Evolutionary conservation across 2,329 filamentous ascomycete genomes (phyloP).

Genomic region (Calonectria leucothoes): DNA sequence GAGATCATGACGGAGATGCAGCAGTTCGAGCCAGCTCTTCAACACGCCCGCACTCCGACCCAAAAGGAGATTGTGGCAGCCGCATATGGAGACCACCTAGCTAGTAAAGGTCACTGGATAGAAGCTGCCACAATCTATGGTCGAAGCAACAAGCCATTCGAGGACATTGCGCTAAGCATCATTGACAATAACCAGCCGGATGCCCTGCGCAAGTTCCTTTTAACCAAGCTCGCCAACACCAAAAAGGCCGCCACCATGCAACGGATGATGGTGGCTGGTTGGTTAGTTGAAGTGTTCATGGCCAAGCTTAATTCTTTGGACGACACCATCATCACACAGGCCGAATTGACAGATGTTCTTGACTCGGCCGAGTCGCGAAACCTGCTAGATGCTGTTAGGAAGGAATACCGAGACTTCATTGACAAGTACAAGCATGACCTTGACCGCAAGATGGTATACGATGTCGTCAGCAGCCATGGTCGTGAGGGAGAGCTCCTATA

Average conservation of each 20-base stretch:
- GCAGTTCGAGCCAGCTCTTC: slow-evolving; percentile 88
- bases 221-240: slow-evolving; percentile 83
- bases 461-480: slow-evolving; percentile 95
- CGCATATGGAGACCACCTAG: slow-evolving; percentile 89
- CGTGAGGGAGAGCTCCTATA: slow-evolving; percentile 92
- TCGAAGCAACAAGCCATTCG: slow-evolving; percentile 95
- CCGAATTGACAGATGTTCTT: slow-evolving; percentile 79
- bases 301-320: slow-evolving; percentile 94
- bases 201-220: slow-evolving; percentile 88
- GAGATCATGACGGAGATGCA: slow-evolving; percentile 89
- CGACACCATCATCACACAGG: slow-evolving; percentile 91
- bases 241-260: slow-evolving; percentile 93
- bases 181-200: slow-evolving; percentile 93
- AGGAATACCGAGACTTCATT: slow-evolving; percentile 91
- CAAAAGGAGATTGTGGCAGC: slow-evolving; percentile 94
- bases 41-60: slow-evolving; percentile 81
- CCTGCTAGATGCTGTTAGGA: slow-evolving; percentile 76
- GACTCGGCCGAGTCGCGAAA: slow-evolving; percentile 78
- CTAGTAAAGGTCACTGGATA: slow-evolving; percentile 81
- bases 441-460: slow-evolving; percentile 92
- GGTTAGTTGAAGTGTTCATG: slow-evolving; percentile 97
- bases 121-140: slow-evolving; percentile 94
- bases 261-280: slow-evolving; percentile 92
- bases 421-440: slow-evolving; percentile 87
- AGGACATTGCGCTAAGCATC: slow-evolving; percentile 91